phyloP scores from a whole-genome alignment of 192 early-diverging fungal species.

The Linnemannia elongata region DNA sequence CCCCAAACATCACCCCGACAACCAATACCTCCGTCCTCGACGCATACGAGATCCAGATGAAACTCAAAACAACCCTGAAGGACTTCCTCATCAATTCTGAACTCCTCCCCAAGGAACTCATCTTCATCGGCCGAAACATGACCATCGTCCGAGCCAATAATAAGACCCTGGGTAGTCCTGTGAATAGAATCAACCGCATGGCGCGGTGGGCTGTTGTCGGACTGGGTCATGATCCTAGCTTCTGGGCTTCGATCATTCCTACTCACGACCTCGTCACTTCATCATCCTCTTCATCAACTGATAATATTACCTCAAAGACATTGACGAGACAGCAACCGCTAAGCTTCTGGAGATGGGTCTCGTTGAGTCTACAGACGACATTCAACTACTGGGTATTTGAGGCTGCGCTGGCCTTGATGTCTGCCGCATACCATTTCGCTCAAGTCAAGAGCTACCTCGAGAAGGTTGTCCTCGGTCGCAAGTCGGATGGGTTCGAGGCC shows the following conservation, averaged over 20 bases:
- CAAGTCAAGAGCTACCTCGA: conserved; percentile 58
- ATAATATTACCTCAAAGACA: neutral
- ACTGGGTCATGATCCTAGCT: conserved; percentile 56
- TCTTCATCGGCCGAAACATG: conserved; percentile 92
- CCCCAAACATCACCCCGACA: conserved; percentile 58
- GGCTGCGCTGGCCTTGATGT: conserved; percentile 67
- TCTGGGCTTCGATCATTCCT: conserved; percentile 38
- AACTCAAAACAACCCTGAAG: conserved; percentile 78
- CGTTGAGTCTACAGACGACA: conserved; percentile 30
- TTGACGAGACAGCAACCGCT: neutral
- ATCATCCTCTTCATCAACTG: neutral
- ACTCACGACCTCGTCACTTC: conserved; percentile 2
- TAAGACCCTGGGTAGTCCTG: conserved; percentile 85
- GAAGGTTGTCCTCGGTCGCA: conserved; percentile 47
- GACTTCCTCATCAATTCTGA: conserved; percentile 80
- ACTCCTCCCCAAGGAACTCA: conserved; percentile 86
- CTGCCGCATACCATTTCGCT: conserved; percentile 70
- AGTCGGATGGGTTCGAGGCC: conserved; percentile 75
- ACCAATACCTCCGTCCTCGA: conserved; percentile 62
- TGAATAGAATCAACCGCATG: conserved; percentile 91
- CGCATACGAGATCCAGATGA: conserved; percentile 81
- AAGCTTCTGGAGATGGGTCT: conserved; percentile 29
- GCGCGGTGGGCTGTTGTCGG: conserved; percentile 82
- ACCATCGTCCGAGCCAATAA: conserved; percentile 90
- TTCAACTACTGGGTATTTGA: conserved; percentile 70